Percentiles rank a stretch among this genome's conserved stretches.
Conservation (phyloP, 2,329 filamentous ascomycete genomes). For the Ophiostoma piceae region DNA sequence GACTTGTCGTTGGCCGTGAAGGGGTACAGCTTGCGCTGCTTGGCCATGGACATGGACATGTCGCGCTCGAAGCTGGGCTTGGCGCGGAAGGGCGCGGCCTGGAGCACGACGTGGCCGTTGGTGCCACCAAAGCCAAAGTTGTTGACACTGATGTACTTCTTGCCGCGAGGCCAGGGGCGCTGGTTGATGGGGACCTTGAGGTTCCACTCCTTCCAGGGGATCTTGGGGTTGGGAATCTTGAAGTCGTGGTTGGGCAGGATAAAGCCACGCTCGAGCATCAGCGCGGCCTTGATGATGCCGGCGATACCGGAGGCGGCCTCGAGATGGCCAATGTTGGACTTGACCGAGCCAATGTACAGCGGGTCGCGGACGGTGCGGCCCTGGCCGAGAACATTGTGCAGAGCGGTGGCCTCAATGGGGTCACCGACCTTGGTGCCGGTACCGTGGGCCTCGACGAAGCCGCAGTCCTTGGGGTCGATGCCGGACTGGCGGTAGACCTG, state of each 20-base stretch:
- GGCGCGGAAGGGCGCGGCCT: slow-evolving; percentile 28
- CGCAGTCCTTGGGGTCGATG: slow-evolving; percentile 40
- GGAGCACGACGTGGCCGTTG: slow-evolving; percentile 42
- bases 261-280: slow-evolving; percentile 37
- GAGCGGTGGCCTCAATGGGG: slow-evolving; percentile 41
- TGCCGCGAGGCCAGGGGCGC: slow-evolving; percentile 37
- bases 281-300: slow-evolving; percentile 42
- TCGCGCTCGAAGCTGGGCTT: slow-evolving; percentile 9
- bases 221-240: slow-evolving; percentile 37
- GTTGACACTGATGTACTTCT: slow-evolving; percentile 41
- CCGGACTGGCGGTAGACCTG: slow-evolving; percentile 42
- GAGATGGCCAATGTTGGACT: slow-evolving; percentile 46
- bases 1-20: slow-evolving; percentile 38
- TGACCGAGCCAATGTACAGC: slow-evolving; percentile 40
- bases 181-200: slow-evolving; percentile 35
- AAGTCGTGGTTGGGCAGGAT: slow-evolving; percentile 44
- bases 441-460: slow-evolving; percentile 47
- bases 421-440: slow-evolving; percentile 32
- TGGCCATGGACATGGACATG: slow-evolving; percentile 19
- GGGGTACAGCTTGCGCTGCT: slow-evolving; percentile 32
- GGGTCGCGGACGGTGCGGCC: background rate
- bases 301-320: slow-evolving; percentile 48
- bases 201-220: slow-evolving; percentile 36
- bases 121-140: slow-evolving; percentile 44
- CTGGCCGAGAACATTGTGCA: slow-evolving; percentile 39